Conservation (phyloP, 1,284 basidiomycete species). For the Athelia sp. region DNA sequence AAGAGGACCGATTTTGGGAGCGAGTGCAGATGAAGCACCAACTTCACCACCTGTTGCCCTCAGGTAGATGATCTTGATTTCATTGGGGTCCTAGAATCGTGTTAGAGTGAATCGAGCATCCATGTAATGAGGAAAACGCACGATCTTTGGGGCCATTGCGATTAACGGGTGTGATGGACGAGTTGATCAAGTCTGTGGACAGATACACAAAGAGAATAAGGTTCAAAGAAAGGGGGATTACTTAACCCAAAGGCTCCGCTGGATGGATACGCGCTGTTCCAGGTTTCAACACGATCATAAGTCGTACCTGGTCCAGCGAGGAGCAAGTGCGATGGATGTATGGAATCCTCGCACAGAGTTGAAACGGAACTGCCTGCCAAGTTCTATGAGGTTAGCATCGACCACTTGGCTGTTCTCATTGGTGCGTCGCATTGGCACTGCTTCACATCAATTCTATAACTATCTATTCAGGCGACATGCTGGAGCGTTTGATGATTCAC, state of each 20-base stretch:
- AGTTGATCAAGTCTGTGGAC: slow-evolving; percentile 2
- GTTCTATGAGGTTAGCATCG: slow-evolving; percentile 76
- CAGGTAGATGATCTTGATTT: slow-evolving; percentile 99
- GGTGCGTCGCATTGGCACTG: slow-evolving; percentile 39
- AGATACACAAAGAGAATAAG: slow-evolving; percentile 23
- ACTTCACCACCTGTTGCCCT: slow-evolving; percentile 99
- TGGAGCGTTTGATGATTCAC: slow-evolving; percentile 85
- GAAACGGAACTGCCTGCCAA: slow-evolving; percentile 67
- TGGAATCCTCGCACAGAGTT: slow-evolving; percentile 72
- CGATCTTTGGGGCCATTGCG: slow-evolving; percentile 76
- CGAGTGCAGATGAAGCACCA: slow-evolving; percentile 97
- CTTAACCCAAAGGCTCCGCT: neutral
- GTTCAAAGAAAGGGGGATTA: neutral
- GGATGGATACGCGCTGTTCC: too few relatives aligned
- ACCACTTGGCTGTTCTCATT: slow-evolving; percentile 81
- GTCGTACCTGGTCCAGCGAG: slow-evolving; percentile 19
- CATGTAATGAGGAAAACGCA: slow-evolving; percentile 29
- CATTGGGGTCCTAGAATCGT: slow-evolving; percentile 73
- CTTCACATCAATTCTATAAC: slow-evolving; percentile 9
- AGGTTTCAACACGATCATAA: neutral
- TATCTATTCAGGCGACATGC: slow-evolving; percentile 80
- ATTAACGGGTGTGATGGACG: slow-evolving; percentile 13
- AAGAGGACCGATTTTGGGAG: slow-evolving; percentile 99
- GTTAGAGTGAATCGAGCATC: slow-evolving; percentile 11
- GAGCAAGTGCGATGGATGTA: slow-evolving; percentile 62